A percentile compares a stretch with the other conserved stretches of the same genome.
These are phyloP conservation scores for Psilocybe cubensis DNA, from an alignment of 768 basidiomycete species.

Conservation along the genomic window DNA sequence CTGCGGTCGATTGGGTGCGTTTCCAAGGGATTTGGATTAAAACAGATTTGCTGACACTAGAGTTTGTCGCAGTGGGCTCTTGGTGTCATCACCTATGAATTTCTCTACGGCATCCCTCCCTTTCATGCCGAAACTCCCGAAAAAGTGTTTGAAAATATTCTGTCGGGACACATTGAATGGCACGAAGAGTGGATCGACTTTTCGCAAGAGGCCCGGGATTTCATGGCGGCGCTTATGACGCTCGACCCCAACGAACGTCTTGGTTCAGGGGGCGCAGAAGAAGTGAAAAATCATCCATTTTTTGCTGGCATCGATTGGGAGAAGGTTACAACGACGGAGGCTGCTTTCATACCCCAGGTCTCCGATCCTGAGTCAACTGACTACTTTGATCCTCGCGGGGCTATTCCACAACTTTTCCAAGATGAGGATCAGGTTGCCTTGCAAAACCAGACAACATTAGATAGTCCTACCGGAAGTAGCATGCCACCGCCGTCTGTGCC, in stretches of 20 bases:
- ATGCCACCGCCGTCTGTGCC: slow-evolving; percentile 47
- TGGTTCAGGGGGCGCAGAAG: slow-evolving; percentile 85
- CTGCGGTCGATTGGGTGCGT: slow-evolving; percentile 93
- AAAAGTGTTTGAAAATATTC: slow-evolving; percentile 97
- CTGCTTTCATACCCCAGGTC: slow-evolving; percentile 94
- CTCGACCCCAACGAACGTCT: slow-evolving; percentile 80
- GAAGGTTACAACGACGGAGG: slow-evolving; percentile 84
- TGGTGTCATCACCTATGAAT: slow-evolving; percentile 98
- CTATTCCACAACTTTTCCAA: slow-evolving; percentile 87
- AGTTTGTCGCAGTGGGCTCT: slow-evolving; percentile 83
- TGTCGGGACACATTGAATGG: slow-evolving; percentile 94
- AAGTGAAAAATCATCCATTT: slow-evolving; percentile 92
- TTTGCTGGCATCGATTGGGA: slow-evolving; percentile 94
- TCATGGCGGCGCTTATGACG: slow-evolving; percentile 86
- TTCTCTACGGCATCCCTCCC: slow-evolving; percentile 94
- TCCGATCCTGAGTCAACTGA: slow-evolving; percentile 99
- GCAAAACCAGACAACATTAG: slow-evolving; percentile 50
- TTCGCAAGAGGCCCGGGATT: slow-evolving; percentile 84
- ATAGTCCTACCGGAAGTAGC: slow-evolving; percentile 47
- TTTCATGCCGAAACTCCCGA: slow-evolving; percentile 98
- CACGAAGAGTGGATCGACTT: slow-evolving; percentile 92
- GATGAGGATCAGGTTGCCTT: slow-evolving; percentile 77
- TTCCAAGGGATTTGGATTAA: slow-evolving; percentile 2
- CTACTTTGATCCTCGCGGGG: slow-evolving; percentile 97
- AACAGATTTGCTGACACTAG: slow-evolving; percentile 7